Base-by-base conservation (phyloP, 2,329 filamentous ascomycete genomes). In the Aureobasidium sp. region DNA sequence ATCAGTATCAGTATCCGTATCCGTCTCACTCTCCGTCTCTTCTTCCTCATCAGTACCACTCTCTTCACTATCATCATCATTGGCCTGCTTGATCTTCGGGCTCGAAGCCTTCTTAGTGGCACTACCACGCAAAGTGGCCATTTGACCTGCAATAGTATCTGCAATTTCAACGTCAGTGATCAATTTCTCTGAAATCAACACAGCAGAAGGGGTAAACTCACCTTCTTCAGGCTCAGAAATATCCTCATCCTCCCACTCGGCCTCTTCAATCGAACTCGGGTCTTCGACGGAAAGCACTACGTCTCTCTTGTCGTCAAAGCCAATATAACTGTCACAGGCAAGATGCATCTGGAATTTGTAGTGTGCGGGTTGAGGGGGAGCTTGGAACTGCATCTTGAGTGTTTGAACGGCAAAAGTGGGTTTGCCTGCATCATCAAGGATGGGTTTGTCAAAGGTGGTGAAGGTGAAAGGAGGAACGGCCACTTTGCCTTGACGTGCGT, bases 171-270 rank as follows among this genome's bases (percentile, higher is more conserved):
- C 53, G 69, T 69, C 61, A 62, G 62, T 7, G 21, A 36, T n/a
- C 39, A 8, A 44, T 3, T 9, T 25, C 21, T 3, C 21, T 4
- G 21, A 21, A 21, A 21, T 21, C 13, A 13, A 8, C 4, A 27
- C 5, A 27, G 21, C 29, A 5, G 4, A 36, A 3, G 3, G 8
- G n/a, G 29, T 9, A 25, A 50, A 80, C 87, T 80, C 82, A 96
- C 94, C 94, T 81, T 99, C 94, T 66, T 97, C 94, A 39, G 95
- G 94, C 74, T 99, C 94, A 72, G 90, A 96, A 67, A 99, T 99
- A 63, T 99, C 94, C 16, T 69, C 67, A n/a, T 70, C 71, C 50
- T 63, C 91, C 57, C 57, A 59, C 52, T 86, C 89, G 58, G 85
- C 84, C 67, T 88, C 84, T 21, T 84, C 87, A 5, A 90, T 92